These are phyloP conservation scores for Rhodosporidiobolus sp. DNA, from an alignment of 768 basidiomycete species.

Conservation along the genomic window DNA sequence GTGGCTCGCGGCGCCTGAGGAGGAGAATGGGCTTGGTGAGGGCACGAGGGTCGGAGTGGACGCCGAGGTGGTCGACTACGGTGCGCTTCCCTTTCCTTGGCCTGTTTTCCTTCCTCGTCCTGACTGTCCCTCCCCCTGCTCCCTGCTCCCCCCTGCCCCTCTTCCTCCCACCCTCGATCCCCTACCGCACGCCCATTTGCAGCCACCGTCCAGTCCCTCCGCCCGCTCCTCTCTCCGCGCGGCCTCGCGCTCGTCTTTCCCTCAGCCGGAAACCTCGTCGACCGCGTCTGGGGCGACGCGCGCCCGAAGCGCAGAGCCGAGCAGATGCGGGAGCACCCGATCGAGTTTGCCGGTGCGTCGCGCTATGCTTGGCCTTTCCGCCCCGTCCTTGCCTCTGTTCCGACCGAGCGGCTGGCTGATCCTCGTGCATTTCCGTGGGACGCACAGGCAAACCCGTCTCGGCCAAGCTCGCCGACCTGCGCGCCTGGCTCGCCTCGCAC, in stretches of 20 bases:
- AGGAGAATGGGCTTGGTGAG: not conserved
- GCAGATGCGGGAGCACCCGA: conserved; percentile 64
- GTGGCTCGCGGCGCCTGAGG: conserved; percentile 55
- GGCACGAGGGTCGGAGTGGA: conserved; percentile 71
- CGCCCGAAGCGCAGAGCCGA: conserved; percentile 68
- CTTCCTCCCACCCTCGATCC: too few relatives aligned
- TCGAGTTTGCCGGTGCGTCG: conserved; percentile 56
- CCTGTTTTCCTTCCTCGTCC: not conserved
- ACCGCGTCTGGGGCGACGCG: conserved; percentile 68
- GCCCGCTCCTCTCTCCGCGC: conserved; percentile 58
- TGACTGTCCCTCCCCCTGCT: not conserved
- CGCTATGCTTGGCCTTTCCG: not conserved
- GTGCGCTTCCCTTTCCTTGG: conserved; percentile 51
- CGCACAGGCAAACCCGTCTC: conserved; percentile 55
- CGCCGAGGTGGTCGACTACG: conserved; percentile 63
- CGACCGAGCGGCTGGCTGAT: too few relatives aligned
- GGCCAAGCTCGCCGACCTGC: conserved; percentile 67
- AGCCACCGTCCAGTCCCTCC: conserved; percentile 54
- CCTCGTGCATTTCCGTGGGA: too few relatives aligned
- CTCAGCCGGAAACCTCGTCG: conserved; percentile 70
- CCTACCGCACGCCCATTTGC: too few relatives aligned
- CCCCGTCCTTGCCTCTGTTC: not conserved
- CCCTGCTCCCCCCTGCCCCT: too few relatives aligned
- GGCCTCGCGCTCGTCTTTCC: conserved; percentile 71
- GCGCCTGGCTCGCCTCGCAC: conserved; percentile 62